Base-by-base conservation (phyloP, 768 basidiomycete genomes). In the Rhizopogon roseolus region DNA sequence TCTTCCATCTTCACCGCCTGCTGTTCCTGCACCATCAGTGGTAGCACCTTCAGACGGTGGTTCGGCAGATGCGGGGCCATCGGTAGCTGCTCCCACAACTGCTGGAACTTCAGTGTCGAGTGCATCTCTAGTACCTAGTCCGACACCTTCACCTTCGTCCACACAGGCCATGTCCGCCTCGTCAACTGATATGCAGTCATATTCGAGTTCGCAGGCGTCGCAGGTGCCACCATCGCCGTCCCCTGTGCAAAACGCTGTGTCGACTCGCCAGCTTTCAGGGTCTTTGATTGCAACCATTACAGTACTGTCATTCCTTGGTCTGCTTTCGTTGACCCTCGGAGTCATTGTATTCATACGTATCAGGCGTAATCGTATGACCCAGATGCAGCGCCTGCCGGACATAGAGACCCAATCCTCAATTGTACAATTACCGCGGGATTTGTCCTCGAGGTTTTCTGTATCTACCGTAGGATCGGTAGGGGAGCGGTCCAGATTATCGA, bases 231-330 rank as follows among this genome's bases (percentile, higher is more conserved):
- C 39, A 5, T 36, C 53, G n/a, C 39, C 48, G 28, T 28, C 39
- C n/a, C 11, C n/a, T 32, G 13, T 13, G 27, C 14, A 42, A 36
- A 27, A 28, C 53, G 45, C n/a, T 51, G 17, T 17, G 41, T 53
- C 44, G 27, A 46, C 56, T 13, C 41, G 50, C 39, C 32, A 55
- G 10, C 34, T 46, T 28, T 29, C 53, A 34, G 53, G 36, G 16
- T 51, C 55, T 17, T 46, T 64, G 9, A 59, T 65, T 34, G 59
- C 57, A 19, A 57, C 62, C 44, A 58, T 63, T 39, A 44, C 49
- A 14, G 41, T 57, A 4, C 27, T 56, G 14, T 60, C 60, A 37
- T 42, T 60, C 27, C 44, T 64, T 22, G 60, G 36, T 19, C 27
- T 59, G 8, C 9, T 60, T 9, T 61, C 63, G 27, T 51, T 64